Evolutionary conservation across 2,329 filamentous ascomycete species (phyloP).

Genomic region (Colletotrichum gigasporum): DNA sequence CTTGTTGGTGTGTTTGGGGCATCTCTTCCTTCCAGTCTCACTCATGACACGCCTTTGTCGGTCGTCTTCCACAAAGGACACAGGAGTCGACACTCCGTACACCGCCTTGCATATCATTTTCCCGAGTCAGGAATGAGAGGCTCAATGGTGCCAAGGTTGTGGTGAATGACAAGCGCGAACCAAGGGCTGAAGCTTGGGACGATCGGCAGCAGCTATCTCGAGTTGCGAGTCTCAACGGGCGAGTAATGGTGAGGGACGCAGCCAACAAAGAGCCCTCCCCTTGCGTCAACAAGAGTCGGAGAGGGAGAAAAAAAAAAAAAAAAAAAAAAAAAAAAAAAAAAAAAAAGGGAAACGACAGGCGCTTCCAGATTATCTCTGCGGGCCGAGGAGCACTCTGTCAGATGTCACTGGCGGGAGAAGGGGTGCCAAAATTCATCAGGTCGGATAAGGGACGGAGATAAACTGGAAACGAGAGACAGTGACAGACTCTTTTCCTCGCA

Average conservation of each 20-base stretch:
- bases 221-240: neutral
- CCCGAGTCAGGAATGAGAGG: constrained; percentile 27
- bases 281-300: neutral
- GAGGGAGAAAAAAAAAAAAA: no score
- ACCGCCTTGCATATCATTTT: constrained; percentile 6
- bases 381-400: neutral
- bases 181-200: constrained; percentile 17
- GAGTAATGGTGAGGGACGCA: neutral
- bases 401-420: neutral
- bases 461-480: neutral
- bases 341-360: neutral
- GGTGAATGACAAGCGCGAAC: neutral
- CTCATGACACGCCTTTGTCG: constrained; percentile 2
- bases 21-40: neutral
- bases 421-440: neutral
- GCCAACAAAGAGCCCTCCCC: no score
- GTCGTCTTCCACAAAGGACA: constrained; percentile 8
- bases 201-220: constrained; percentile 17
- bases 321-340: no score
- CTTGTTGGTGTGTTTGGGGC: neutral
- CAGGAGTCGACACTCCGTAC: neutral
- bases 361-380: no score
- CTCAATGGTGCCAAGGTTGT: constrained; percentile 11
- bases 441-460: constrained; percentile 5
- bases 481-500: no score